Conservation (phyloP, 192 early-diverging fungal species). For the Dispira parvispora region DNA sequence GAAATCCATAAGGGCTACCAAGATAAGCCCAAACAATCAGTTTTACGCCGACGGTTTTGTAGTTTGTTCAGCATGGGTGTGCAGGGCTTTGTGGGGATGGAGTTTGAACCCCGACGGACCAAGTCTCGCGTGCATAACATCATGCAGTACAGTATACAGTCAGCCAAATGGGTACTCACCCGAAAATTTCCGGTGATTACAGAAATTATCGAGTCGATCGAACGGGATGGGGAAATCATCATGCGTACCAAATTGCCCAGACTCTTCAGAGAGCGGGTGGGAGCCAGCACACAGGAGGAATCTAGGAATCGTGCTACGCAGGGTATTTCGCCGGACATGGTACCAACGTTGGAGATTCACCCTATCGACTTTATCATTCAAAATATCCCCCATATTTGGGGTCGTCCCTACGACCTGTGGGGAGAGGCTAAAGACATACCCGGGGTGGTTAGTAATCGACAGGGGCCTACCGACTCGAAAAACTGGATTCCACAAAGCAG, state of each 20-base stretch:
- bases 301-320: conserved; percentile 21
- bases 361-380: conserved; percentile 56
- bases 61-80: conserved; percentile 60
- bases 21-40: conserved; percentile 21
- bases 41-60: conserved; percentile 40
- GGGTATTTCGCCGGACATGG: conserved; percentile 20
- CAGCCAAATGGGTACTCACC: conserved; percentile 43
- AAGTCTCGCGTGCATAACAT: conserved; percentile 47
- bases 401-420: conserved; percentile 55
- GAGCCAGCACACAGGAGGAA: conserved; percentile 18
- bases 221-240: conserved; percentile 29
- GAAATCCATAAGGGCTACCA: conserved; percentile 38
- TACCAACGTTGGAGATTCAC: conserved; percentile 27
- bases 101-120: conserved; percentile 49
- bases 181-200: conserved; percentile 43
- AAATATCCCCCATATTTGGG: conserved; percentile 56
- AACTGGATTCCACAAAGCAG: conserved; percentile 49
- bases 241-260: conserved; percentile 16
- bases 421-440: conserved; percentile 26
- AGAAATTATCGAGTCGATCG: conserved; percentile 37
- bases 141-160: conserved; percentile 40
- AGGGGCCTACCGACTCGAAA: conserved; percentile 29
- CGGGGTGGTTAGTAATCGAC: conserved; percentile 24
- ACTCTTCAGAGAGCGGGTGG: conserved; percentile 9
- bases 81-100: conserved; percentile 51